These are phyloP conservation scores for Cynanchum wilfordii DNA, from an alignment of 257 asterid species.

Conservation along the genomic window DNA sequence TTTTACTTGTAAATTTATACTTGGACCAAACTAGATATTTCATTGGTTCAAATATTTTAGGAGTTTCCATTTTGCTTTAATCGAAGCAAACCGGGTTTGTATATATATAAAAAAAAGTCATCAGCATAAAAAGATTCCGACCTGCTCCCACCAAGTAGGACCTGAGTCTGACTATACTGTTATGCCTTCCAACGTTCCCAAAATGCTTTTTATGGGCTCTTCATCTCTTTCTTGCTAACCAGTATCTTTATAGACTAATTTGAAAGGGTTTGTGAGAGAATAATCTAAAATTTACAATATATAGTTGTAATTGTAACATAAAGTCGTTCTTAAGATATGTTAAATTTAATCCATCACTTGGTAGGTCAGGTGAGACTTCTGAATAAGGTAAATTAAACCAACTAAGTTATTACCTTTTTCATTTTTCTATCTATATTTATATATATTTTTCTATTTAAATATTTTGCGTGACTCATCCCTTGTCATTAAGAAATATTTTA, in stretches of 20 bases:
- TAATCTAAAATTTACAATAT: too few relatives aligned
- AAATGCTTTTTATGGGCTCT: slow-evolving; percentile 24
- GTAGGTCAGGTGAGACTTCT: too few relatives aligned
- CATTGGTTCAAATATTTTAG: neutral
- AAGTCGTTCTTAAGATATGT: too few relatives aligned
- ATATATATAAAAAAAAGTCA: too few relatives aligned
- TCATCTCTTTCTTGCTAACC: too few relatives aligned
- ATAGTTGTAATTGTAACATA: too few relatives aligned
- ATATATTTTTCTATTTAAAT: slow-evolving; percentile 6
- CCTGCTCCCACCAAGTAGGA: slow-evolving; percentile 27
- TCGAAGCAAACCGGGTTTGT: neutral
- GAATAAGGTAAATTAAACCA: too few relatives aligned
- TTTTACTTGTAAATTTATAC: neutral
- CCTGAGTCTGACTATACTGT: slow-evolving; percentile 18
- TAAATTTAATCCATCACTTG: too few relatives aligned
- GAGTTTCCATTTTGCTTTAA: slow-evolving; percentile 2
- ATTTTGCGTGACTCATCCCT: slow-evolving; percentile 9
- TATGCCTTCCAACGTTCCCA: slow-evolving; percentile 27
- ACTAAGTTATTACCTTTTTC: too few relatives aligned
- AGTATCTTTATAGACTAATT: too few relatives aligned
- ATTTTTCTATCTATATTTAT: too few relatives aligned
- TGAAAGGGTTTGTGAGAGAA: too few relatives aligned
- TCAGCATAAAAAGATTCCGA: slow-evolving; percentile 16
- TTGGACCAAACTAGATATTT: neutral
- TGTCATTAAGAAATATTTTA: slow-evolving; percentile 1